These are phyloP conservation scores for Talaromyces sp. DNA, from an alignment of 2,329 filamentous ascomycete species.

Conservation along the genomic window DNA sequence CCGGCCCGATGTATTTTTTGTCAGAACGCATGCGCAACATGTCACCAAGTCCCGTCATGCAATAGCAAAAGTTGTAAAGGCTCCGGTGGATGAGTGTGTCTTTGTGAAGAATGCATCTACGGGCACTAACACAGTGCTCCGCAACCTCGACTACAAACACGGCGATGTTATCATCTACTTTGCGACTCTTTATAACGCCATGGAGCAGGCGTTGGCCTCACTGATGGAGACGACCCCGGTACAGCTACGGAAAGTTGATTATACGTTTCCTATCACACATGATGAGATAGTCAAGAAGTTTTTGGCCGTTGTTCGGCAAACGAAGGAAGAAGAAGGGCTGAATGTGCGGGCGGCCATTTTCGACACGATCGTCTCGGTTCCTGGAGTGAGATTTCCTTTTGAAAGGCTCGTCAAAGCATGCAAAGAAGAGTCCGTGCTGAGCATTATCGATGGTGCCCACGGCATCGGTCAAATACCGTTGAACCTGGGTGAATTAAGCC, in stretches of 20 bases:
- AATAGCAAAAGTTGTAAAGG: slow-evolving; percentile 61
- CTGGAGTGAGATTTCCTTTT: slow-evolving; percentile 75
- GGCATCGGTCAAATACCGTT: slow-evolving; percentile 72
- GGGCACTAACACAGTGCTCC: slow-evolving; percentile 65
- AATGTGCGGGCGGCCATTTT: slow-evolving; percentile 65
- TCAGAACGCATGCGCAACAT: slow-evolving; percentile 57
- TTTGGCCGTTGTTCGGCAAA: slow-evolving; percentile 48
- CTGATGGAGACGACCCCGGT: slow-evolving; percentile 61
- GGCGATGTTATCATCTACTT: slow-evolving; percentile 75
- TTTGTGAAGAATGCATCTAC: slow-evolving; percentile 78
- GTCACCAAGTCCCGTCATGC: slow-evolving; percentile 61
- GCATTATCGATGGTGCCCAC: slow-evolving; percentile 78
- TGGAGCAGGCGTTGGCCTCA: slow-evolving; percentile 67
- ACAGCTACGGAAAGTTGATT: slow-evolving; percentile 48
- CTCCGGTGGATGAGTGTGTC: slow-evolving; percentile 60
- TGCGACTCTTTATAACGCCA: slow-evolving; percentile 70
- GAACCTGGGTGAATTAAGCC: slow-evolving; percentile 59
- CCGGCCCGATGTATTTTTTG: slow-evolving; percentile 69
- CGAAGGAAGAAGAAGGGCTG: slow-evolving; percentile 51
- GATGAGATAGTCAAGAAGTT: slow-evolving; percentile 60
- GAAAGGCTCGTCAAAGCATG: slow-evolving; percentile 61
- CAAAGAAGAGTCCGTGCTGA: slow-evolving; percentile 60
- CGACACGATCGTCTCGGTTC: slow-evolving; percentile 73
- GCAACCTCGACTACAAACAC: slow-evolving; percentile 61
- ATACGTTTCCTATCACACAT: slow-evolving; percentile 66